phyloP scores from a whole-genome alignment of 345 rosid species.

The Euphorbia lathyris region DNA sequence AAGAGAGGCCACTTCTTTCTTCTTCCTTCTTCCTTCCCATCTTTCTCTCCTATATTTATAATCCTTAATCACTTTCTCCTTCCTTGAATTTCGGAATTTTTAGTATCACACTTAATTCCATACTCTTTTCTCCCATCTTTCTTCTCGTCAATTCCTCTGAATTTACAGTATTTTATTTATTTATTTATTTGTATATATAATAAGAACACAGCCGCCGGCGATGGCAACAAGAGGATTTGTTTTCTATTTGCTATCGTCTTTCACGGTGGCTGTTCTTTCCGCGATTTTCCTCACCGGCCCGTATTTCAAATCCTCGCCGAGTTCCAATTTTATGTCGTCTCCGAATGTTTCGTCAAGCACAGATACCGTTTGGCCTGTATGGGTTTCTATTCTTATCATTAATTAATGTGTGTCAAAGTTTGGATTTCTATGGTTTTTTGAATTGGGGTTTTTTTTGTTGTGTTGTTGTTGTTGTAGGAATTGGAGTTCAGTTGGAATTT shows the following conservation, averaged over 20 bases:
- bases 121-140: background rate
- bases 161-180: too few species aligned
- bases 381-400: background rate
- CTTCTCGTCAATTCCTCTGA: too few species aligned
- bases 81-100: too few species aligned
- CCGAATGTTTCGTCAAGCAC: constrained; percentile 6
- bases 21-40: too few species aligned
- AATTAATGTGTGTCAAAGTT: background rate
- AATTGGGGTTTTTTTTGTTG: too few species aligned
- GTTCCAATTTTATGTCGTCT: constrained; percentile 19
- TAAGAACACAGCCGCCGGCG: background rate
- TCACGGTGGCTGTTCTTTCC: constrained; percentile 55
- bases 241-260: constrained; percentile 52
- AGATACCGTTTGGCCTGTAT: constrained; percentile 78
- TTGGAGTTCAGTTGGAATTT: constrained; percentile 70
- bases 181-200: too few species aligned
- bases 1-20: too few species aligned
- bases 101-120: background rate
- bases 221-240: constrained; percentile 60
- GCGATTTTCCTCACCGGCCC: constrained; percentile 36
- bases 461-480: constrained; percentile 30
- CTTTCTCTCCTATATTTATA: too few species aligned
- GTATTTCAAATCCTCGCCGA: background rate
- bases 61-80: too few species aligned
- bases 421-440: background rate